Conservation (phyloP, 225 moss, liverwort and hornwort genomes). For the Pseudisothecium myosuroides region DNA sequence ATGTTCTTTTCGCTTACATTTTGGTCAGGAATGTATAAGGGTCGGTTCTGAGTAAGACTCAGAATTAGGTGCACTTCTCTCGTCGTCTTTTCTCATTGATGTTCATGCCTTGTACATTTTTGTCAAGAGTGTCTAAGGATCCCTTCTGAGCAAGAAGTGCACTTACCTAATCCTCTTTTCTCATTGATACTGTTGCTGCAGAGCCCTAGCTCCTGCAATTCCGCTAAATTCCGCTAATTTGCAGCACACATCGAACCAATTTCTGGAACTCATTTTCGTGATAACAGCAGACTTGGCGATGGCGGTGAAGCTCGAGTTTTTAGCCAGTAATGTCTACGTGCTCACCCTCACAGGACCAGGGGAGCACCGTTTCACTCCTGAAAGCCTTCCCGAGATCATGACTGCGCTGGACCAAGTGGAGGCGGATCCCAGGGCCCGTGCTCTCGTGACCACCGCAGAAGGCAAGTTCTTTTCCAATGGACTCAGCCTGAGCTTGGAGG, state of each 20-base stretch:
- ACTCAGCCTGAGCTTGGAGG: conserved; percentile 39
- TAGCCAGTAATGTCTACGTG: conserved; percentile 44
- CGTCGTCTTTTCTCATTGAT: neutral
- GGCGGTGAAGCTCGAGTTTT: conserved; percentile 37
- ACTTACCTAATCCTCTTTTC: neutral
- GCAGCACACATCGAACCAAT: neutral
- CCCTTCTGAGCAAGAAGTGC: neutral
- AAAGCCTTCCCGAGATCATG: conserved; percentile 50
- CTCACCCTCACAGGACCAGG: conserved; percentile 55
- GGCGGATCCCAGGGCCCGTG: conserved; percentile 48
- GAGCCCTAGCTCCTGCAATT: neutral
- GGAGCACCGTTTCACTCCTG: conserved; percentile 59
- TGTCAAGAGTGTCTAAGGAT: neutral
- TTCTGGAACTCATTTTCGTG: neutral
- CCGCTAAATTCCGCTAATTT: neutral
- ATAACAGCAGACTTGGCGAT: neutral
- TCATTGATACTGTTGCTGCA: neutral
- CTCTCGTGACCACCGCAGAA: conserved; percentile 67
- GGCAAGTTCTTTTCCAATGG: conserved; percentile 82
- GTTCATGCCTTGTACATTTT: neutral
- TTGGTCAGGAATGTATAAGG: neutral
- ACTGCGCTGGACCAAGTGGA: conserved; percentile 76
- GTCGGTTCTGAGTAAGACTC: neutral
- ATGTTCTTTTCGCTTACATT: neutral
- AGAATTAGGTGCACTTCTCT: neutral